Conservation (phyloP, 1,284 basidiomycete species). For the Ceratobasidium sp. region DNA sequence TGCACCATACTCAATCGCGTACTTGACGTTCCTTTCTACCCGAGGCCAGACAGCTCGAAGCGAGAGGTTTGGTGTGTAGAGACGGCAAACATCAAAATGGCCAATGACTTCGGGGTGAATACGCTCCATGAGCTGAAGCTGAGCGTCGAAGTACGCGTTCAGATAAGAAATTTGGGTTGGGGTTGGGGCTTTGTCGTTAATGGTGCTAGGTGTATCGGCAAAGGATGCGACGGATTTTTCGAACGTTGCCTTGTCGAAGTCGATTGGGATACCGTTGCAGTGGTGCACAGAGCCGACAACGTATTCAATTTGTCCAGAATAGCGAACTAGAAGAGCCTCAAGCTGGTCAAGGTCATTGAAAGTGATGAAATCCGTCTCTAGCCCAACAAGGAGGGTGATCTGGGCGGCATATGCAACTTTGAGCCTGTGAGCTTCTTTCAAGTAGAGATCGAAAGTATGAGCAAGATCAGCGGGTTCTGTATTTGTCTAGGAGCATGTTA, state of each 20-base stretch:
- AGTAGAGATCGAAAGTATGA: conserved; percentile 75
- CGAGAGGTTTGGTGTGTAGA: conserved; percentile 75
- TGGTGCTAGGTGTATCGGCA: conserved; percentile 47
- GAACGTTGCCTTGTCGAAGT: conserved; percentile 87
- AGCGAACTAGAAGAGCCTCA: conserved; percentile 62
- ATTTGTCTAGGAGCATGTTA: conserved; percentile 60
- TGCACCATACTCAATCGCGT: conserved; percentile 85
- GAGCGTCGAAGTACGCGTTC: conserved; percentile 83
- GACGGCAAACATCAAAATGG: conserved; percentile 90
- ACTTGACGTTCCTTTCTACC: conserved; percentile 81
- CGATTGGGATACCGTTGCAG: conserved; percentile 88
- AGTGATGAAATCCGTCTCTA: conserved; percentile 94
- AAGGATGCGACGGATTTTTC: conserved; percentile 64
- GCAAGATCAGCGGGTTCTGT: conserved; percentile 65
- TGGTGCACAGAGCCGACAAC: conserved; percentile 96
- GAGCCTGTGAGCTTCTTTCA: conserved; percentile 82
- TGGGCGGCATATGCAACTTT: conserved; percentile 69
- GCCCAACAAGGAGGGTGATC: conserved; percentile 86
- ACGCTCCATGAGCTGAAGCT: conserved; percentile 74
- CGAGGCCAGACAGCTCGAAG: conserved; percentile 72
- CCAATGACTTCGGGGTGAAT: conserved; percentile 92
- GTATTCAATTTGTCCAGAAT: conserved; percentile 79
- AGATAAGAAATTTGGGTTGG: conserved; percentile 66
- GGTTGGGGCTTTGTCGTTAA: conserved; percentile 48
- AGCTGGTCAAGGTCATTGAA: conserved; percentile 73